Base-by-base conservation (phyloP, 805 yeast genomes). In the Saccharomycopsis sp. region DNA sequence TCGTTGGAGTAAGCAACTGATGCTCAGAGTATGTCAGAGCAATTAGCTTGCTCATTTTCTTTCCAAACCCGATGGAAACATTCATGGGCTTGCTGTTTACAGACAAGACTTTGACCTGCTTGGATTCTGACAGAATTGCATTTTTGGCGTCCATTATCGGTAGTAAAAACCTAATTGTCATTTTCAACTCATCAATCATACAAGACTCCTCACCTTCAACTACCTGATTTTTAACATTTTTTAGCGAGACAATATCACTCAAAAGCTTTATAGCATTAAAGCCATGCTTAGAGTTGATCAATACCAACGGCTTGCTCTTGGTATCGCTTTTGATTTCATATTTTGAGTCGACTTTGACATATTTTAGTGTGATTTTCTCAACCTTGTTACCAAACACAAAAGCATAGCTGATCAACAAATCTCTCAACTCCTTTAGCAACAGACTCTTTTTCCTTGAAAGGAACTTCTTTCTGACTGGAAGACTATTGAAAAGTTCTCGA, bases 1-100 rank as follows among this genome's bases (percentile, higher is more conserved):
- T 57, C 1, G 55, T 60, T 0, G 78, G 79, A 1, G 62, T 57
- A 2, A 70, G 47, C 2, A 72, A 52, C 24, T 61, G 54, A n/a
- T 61, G 54, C 3, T 63, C 60, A 2, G 59, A 51, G 53, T 71
- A 76, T 1, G 65, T 44, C 3, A 62, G 60, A 15, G 57, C 67
- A 1, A 76, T 12, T 2, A 63, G 12, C 48, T 63, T 67, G 1
- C 58, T 57, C 1, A 76, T 37, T 0, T 59, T 18, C 52, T 68
- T 69, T 0, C 79, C 79, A 34, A 74, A 62, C 8, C 60, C 64
- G 12, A 73, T 59, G 0, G 61, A 57, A 12, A 64, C n/a, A 29
- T 69, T 63, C 54, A 76, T 54, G 0, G 70, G 68, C 44, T 78
- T 64, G 3, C 61, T 57, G 57, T 76, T 76, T 0, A 76, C 67